phyloP scores from a whole-genome alignment of 192 early-diverging fungal species.

The Pilobolus umbonatus region DNA sequence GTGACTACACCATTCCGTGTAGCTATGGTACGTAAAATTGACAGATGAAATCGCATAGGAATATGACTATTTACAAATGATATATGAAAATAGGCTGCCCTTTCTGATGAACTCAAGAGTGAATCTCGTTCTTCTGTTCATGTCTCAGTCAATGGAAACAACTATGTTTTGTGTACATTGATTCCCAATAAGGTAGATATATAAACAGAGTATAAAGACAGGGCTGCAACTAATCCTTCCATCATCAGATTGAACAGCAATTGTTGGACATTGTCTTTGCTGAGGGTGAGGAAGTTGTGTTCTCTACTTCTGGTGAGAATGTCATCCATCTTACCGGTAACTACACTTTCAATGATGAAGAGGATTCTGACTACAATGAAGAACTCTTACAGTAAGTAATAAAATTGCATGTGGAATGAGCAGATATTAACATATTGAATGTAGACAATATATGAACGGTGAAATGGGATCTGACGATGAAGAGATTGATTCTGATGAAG shows the following conservation, averaged over 20 bases:
- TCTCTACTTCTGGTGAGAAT: conserved; percentile 61
- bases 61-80: neutral
- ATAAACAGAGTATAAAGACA: neutral
- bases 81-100: conserved; percentile 56
- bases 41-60: neutral
- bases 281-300: conserved; percentile 81
- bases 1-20: conserved; percentile 78
- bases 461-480: conserved; percentile 32
- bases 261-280: conserved; percentile 57
- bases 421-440: no score
- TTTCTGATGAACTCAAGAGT: conserved; percentile 46
- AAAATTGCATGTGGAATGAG: no score
- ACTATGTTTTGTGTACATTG: conserved; percentile 79
- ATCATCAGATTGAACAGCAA: conserved; percentile 64
- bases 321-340: conserved; percentile 72
- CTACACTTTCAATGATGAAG: conserved; percentile 51
- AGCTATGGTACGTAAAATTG: conserved; percentile 55
- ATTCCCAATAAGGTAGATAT: conserved; percentile 53
- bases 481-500: conserved; percentile 21
- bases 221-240: neutral
- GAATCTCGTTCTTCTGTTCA: conserved; percentile 60
- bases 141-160: conserved; percentile 64
- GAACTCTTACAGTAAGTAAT: no score
- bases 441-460: conserved; percentile 31
- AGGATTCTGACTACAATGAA: no score